Evolutionary conservation across 1,139 yeast genomes (phyloP).

Genomic region (Pichia sp.): DNA sequence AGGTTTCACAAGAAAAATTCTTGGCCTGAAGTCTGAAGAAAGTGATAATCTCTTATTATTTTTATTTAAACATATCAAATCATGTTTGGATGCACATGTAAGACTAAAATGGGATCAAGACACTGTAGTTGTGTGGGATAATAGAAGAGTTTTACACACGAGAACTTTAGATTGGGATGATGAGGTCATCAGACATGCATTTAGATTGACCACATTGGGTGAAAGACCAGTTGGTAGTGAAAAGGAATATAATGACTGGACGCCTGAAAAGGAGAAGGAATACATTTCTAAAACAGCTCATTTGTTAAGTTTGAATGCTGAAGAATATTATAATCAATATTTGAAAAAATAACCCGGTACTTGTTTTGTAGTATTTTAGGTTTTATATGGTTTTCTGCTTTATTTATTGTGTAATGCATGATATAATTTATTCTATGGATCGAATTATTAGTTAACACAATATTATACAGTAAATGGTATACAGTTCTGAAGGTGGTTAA

Average conservation of each 20-base stretch:
- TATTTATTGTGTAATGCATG: background rate
- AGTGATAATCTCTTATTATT: conserved; percentile 49
- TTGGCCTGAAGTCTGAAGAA: conserved; percentile 61
- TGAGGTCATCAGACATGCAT: conserved; percentile 56
- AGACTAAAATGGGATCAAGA: conserved; percentile 53
- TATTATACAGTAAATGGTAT: background rate
- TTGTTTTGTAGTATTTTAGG: background rate
- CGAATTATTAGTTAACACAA: background rate
- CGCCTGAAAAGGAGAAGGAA: conserved; percentile 31
- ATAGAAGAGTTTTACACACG: conserved; percentile 56
- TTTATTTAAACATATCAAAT: conserved; percentile 44
- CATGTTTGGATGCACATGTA: conserved; percentile 47
- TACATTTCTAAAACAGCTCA: conserved; percentile 18
- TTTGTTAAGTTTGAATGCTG: conserved; percentile 4
- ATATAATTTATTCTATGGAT: background rate
- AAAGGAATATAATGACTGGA: conserved; percentile 30
- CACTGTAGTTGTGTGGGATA: conserved; percentile 69
- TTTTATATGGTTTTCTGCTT: background rate
- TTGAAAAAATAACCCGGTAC: background rate
- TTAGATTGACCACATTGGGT: conserved; percentile 61
- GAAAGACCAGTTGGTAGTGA: conserved; percentile 32
- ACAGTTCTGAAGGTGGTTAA: background rate
- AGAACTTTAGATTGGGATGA: conserved; percentile 58
- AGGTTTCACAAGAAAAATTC: conserved; percentile 55
- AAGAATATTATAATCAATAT: conserved; percentile 5